phyloP scores from a whole-genome alignment of 2,329 filamentous ascomycete genomes.

The Xylaria sp. region DNA sequence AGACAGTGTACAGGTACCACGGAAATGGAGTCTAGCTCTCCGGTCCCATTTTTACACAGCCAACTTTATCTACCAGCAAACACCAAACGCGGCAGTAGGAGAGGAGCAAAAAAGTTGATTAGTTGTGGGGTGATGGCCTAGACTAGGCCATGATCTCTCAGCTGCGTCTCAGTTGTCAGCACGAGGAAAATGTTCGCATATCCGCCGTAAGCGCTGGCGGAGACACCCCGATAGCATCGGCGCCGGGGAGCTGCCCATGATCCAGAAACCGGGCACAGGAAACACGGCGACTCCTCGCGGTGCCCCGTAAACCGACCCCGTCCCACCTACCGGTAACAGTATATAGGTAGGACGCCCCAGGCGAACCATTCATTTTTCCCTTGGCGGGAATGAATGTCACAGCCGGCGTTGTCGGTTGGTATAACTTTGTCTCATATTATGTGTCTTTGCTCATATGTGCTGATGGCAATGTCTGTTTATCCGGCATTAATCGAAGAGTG shows the following conservation, averaged over 20 bases:
- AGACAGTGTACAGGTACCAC: too few species aligned
- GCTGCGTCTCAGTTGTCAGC: neutral
- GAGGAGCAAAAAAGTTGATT: neutral
- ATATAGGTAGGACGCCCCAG: too few species aligned
- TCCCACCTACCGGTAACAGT: neutral
- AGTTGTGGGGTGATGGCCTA: neutral
- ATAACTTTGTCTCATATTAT: neutral
- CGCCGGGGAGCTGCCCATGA: neutral
- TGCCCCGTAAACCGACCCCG: neutral
- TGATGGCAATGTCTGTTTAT: neutral
- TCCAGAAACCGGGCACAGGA: neutral
- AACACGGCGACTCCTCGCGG: neutral
- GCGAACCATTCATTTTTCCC: neutral
- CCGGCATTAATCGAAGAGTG: neutral
- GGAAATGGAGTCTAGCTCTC: too few species aligned
- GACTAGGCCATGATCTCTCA: neutral
- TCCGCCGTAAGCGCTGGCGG: neutral
- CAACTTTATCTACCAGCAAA: too few species aligned
- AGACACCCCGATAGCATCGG: neutral
- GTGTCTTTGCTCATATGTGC: too few species aligned
- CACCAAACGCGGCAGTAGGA: too few species aligned
- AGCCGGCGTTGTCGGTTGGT: neutral
- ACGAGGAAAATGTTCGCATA: neutral
- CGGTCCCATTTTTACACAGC: too few species aligned
- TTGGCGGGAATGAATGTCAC: neutral